Conservation (phyloP, 2,329 filamentous ascomycete species). For the Zasmidium citrigriseum region DNA sequence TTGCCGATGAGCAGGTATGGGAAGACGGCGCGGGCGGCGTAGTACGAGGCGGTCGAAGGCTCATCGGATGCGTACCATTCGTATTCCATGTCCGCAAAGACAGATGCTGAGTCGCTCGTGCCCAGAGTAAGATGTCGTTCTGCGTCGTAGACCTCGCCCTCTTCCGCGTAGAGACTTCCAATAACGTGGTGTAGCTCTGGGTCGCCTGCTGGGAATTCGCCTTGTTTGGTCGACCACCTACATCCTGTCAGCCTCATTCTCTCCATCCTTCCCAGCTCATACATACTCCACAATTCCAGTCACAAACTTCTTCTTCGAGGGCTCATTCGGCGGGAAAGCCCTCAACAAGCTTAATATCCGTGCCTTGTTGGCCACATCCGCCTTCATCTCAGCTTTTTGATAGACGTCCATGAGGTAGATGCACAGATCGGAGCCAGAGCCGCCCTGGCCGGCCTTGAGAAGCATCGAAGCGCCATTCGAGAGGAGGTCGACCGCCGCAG, state of each 20-base stretch:
- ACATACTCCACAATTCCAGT: conserved; percentile 75
- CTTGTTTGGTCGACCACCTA: conserved; percentile 82
- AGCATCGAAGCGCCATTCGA: conserved; percentile 81
- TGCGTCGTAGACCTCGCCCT: conserved; percentile 89
- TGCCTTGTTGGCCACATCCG: conserved; percentile 72
- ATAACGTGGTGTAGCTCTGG: conserved; percentile 92
- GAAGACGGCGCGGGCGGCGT: conserved; percentile 81
- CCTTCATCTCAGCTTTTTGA: conserved; percentile 77
- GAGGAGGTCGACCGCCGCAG: conserved; percentile 83
- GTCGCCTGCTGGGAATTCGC: conserved; percentile 87
- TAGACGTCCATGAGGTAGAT: conserved; percentile 89
- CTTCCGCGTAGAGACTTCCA: conserved; percentile 85
- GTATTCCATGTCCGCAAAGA: conserved; percentile 82
- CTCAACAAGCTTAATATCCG: conserved; percentile 75
- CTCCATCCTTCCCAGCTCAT: background rate
- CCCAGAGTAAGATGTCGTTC: conserved; percentile 87
- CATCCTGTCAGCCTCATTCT: background rate
- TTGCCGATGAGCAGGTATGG: conserved; percentile 92
- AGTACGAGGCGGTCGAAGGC: conserved; percentile 81
- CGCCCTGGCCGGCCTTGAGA: conserved; percentile 88
- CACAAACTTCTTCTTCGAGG: conserved; percentile 89
- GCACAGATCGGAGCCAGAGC: conserved; percentile 86
- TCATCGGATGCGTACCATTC: conserved; percentile 91
- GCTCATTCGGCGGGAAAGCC: conserved; percentile 79
- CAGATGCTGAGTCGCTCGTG: conserved; percentile 81